A percentile compares a stretch with the other conserved stretches of the same genome.
Evolutionary conservation across 768 basidiomycete species (phyloP).

Genomic region (Calocybe cyanea): DNA sequence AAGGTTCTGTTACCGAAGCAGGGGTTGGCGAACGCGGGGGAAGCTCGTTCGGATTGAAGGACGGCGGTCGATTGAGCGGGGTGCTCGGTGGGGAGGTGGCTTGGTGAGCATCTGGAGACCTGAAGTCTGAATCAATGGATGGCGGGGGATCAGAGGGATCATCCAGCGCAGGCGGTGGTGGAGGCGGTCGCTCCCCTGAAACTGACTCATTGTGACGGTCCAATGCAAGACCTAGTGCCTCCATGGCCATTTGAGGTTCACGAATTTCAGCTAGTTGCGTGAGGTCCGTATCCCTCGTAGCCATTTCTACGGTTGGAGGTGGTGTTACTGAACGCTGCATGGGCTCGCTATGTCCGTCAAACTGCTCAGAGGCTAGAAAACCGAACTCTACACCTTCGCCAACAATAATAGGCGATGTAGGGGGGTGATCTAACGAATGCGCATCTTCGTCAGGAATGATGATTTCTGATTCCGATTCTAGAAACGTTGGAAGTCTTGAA

Average conservation of each 20-base stretch:
- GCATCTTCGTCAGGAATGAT: slow-evolving; percentile 51
- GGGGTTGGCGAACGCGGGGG: slow-evolving; percentile 26
- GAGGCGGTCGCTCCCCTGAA: slow-evolving; percentile 48
- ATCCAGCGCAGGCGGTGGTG: slow-evolving; percentile 79
- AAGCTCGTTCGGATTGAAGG: slow-evolving; percentile 27
- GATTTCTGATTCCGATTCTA: slow-evolving; percentile 77
- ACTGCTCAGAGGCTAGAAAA: slow-evolving; percentile 66
- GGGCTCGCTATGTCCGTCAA: slow-evolving; percentile 76
- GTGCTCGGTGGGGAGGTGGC: slow-evolving; percentile 26
- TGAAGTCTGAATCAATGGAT: slow-evolving; percentile 80
- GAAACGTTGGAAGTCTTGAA: slow-evolving; percentile 62
- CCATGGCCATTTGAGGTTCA: slow-evolving; percentile 50
- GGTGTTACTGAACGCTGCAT: slow-evolving; percentile 63
- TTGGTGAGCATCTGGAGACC: slow-evolving; percentile 38
- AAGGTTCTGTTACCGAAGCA: slow-evolving; percentile 29
- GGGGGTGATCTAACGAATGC: slow-evolving; percentile 32
- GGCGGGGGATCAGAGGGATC: slow-evolving; percentile 88
- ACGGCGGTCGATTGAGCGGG: slow-evolving; percentile 28
- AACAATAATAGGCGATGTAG: slow-evolving; percentile 35
- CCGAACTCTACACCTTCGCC: slow-evolving; percentile 83
- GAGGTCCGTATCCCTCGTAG: slow-evolving; percentile 65
- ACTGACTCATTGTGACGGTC: slow-evolving; percentile 44
- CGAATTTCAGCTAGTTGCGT: slow-evolving; percentile 59
- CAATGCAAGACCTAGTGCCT: slow-evolving; percentile 55
- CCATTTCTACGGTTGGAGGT: slow-evolving; percentile 75